A percentile compares a stretch with the other conserved stretches of the same genome.
Conservation (phyloP, 306 rosid species). For the Vicia villosa region DNA sequence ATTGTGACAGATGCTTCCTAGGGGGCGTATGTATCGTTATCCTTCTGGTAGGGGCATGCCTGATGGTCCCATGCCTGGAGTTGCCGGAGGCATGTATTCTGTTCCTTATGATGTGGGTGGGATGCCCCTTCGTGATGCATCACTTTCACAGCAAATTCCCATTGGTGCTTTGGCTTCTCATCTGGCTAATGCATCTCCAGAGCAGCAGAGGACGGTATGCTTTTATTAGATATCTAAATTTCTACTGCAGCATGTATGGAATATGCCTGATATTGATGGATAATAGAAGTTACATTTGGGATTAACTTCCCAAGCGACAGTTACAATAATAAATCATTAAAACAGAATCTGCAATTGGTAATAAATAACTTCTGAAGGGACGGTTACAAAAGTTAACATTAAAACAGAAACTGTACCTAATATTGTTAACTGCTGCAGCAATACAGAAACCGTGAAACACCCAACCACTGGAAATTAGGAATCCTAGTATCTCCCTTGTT, state of each 20-base stretch:
- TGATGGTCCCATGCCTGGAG: constrained; percentile 92
- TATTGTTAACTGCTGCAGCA: background rate
- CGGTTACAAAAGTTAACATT: background rate
- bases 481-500: background rate
- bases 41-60: constrained; percentile 88
- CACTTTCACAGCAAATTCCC: constrained; percentile 76
- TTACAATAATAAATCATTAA: too few species aligned
- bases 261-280: background rate
- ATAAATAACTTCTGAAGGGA: background rate
- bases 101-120: constrained; percentile 91
- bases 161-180: constrained; percentile 94
- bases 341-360: background rate
- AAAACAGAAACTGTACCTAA: background rate
- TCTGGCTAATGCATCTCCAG: constrained; percentile 90
- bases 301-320: too few species aligned
- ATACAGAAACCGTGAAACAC: background rate
- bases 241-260: background rate
- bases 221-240: background rate
- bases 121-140: constrained; percentile 79
- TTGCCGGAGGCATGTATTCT: constrained; percentile 94
- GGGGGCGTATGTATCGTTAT: constrained; percentile 91
- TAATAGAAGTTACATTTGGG: background rate
- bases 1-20: constrained; percentile 76
- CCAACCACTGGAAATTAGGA: background rate
- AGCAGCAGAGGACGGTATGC: constrained; percentile 95